Evolutionary conservation across 441 rosid genomes (phyloP).

Genomic region (Dalechampia spathulata): DNA sequence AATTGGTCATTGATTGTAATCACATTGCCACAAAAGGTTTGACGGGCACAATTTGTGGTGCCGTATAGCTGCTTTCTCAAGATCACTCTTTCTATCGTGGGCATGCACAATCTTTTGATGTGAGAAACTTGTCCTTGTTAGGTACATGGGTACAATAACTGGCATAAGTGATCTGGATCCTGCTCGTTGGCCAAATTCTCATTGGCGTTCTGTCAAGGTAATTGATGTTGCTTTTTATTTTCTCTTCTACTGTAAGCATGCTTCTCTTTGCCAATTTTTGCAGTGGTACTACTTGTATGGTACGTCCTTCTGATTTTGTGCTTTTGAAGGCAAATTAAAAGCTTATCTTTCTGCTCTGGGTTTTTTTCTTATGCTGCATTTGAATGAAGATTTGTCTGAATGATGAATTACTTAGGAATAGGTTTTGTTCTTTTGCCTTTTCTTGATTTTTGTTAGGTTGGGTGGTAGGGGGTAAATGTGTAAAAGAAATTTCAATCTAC

Average conservation of each 20-base stretch:
- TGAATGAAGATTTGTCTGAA: neutral
- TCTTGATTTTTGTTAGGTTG: too few species aligned
- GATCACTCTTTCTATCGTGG: neutral
- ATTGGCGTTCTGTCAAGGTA: constrained; percentile 98
- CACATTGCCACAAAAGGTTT: neutral
- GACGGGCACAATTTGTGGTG: neutral
- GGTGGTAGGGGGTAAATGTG: too few species aligned
- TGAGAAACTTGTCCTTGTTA: constrained; percentile 20
- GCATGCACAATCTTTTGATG: neutral
- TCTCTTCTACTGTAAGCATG: neutral
- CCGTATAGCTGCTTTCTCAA: constrained; percentile 2
- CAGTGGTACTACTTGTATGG: neutral
- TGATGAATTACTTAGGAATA: neutral
- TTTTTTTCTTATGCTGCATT: neutral
- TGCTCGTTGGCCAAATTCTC: constrained; percentile 83
- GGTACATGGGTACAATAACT: constrained; percentile 96
- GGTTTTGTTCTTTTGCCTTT: neutral
- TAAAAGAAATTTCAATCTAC: neutral
- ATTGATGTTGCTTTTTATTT: neutral
- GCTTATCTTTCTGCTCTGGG: neutral
- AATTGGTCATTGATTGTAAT: neutral
- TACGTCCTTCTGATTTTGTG: neutral
- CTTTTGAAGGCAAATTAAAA: neutral
- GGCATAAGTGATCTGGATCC: constrained; percentile 78
- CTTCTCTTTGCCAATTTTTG: neutral